Conservation (phyloP, 441 rosid species). For the Biscutella laevigata region DNA sequence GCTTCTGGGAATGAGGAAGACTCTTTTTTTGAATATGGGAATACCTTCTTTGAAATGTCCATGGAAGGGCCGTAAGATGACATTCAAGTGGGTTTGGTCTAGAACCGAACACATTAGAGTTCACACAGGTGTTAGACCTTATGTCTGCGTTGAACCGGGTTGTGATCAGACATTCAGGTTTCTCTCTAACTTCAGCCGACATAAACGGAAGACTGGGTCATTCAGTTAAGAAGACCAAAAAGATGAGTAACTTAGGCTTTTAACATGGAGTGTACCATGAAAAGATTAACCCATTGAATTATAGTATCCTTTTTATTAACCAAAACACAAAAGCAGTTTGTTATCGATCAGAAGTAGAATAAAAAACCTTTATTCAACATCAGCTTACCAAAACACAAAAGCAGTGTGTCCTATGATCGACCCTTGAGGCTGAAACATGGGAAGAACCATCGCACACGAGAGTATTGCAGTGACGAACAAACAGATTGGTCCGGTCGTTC, state of each 20-base stretch:
- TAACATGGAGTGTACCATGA: too few species aligned
- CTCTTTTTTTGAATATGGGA: constrained; percentile 32
- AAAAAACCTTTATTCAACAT: too few species aligned
- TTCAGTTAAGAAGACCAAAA: constrained; percentile 60
- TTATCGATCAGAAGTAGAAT: too few species aligned
- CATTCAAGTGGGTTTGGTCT: constrained; percentile 99
- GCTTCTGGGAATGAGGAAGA: constrained; percentile 39
- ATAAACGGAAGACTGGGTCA: constrained; percentile 97
- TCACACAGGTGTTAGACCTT: constrained; percentile 99
- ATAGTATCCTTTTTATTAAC: too few species aligned
- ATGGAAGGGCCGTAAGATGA: constrained; percentile 98
- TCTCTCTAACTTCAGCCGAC: constrained; percentile 95
- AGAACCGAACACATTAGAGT: constrained; percentile 92
- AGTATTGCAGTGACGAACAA: neutral
- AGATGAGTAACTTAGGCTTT: too few species aligned
- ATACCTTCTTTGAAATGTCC: constrained; percentile 88
- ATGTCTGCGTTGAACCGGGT: constrained; percentile 68
- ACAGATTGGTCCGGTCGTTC: neutral
- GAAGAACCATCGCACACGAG: neutral
- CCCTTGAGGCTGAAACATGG: neutral
- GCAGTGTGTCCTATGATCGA: too few species aligned
- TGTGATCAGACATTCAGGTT: constrained; percentile 94
- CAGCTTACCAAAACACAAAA: too few species aligned
- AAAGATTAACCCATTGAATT: too few species aligned
- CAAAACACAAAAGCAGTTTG: too few species aligned